Percentiles rank a stretch among this genome's conserved stretches.
These are phyloP conservation scores for Lipomyces sp. DNA, from an alignment of 805 yeast genomes.

Conservation along the genomic window DNA sequence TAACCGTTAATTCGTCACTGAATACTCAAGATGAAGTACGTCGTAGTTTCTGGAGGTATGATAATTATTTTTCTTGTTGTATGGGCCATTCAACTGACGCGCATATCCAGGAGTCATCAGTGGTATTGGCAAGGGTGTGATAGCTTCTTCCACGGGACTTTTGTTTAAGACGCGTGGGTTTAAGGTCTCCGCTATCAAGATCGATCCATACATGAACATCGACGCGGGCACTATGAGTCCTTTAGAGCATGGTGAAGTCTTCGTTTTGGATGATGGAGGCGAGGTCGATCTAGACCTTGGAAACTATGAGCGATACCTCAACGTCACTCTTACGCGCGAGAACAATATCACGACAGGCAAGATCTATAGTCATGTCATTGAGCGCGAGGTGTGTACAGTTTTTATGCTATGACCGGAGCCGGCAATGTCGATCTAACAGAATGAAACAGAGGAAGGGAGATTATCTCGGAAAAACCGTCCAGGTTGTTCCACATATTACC, in stretches of 20 bases:
- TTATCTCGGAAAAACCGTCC: conserved; percentile 98
- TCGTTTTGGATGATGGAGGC: conserved; percentile 97
- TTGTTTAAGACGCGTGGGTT: conserved; percentile 90
- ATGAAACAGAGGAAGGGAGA: conserved; percentile 77
- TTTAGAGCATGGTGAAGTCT: conserved; percentile 98
- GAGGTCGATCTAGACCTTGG: conserved; percentile 98
- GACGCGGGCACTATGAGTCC: conserved; percentile 99
- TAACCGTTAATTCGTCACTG: not conserved
- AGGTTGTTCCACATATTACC: conserved; percentile 97
- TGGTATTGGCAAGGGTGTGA: conserved; percentile 98
- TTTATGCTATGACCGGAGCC: not conserved
- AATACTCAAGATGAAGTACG: conserved; percentile 82
- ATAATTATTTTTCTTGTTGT: not conserved
- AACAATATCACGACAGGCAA: conserved; percentile 99
- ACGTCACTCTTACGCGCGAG: conserved; percentile 87
- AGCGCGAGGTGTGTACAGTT: conserved; percentile 61
- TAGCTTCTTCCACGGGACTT: conserved; percentile 96
- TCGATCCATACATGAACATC: conserved; percentile 98
- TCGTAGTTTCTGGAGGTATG: conserved; percentile 92
- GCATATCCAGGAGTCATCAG: conserved; percentile 76
- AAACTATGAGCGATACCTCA: conserved; percentile 95
- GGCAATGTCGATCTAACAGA: not conserved
- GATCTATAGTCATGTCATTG: conserved; percentile 90
- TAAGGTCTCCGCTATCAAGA: conserved; percentile 95
- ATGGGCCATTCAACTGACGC: not conserved